Evolutionary conservation across 2,329 filamentous ascomycete species (phyloP), one percentile per base, ranked within the genome.

Genomic region (Thielaviopsis punctulata): DNA sequence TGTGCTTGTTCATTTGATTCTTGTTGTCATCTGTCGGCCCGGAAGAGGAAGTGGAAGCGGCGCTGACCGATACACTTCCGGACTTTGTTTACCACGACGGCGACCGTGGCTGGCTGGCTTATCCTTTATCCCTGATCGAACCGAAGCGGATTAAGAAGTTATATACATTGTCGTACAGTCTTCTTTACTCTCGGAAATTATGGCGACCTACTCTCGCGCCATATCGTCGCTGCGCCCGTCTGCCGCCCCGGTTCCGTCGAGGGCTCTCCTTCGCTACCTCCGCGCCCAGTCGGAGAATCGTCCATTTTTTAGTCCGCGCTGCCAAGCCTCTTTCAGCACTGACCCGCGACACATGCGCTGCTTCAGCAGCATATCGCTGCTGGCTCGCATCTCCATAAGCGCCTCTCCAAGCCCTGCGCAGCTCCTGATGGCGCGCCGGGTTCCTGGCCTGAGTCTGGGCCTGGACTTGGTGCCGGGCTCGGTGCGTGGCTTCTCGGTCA

Each of bases 231-330:
- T 64, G 57, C 59, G 71, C 60, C 66, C 64, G 57, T 58, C 63
- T 10, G 33, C 44, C 12, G 24, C 48, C 41, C 68, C 69, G 48
- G 73, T 71, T 49, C 76, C 76, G 23, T 79, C 75, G 49, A 66
- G 65, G 58, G 69, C 64, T 54, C 75, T 90, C 19, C 71, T 92
- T 57, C 80, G 79, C 58, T 90, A 86, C 64, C 72, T 92, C 57
- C 80, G 79, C 58, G 76, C 72, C 51, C 85, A 89, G 64, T 79
- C 83, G 57, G 75, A 84, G 59, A 70, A 70, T 52, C 62, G 75
- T 45, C 69, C 67, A 56, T 74, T 77, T 59, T 72, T 75, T 63
- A 68, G 62, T 52, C 62, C 67, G 44, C 48, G 23, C 36, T 57
- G 53, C 45, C 33, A 41, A 13, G 22, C 45, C 33, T 36, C 30